These are phyloP conservation scores for Musa balbisiana DNA, from an alignment of 202 grass and related monocot species.

Conservation along the genomic window DNA sequence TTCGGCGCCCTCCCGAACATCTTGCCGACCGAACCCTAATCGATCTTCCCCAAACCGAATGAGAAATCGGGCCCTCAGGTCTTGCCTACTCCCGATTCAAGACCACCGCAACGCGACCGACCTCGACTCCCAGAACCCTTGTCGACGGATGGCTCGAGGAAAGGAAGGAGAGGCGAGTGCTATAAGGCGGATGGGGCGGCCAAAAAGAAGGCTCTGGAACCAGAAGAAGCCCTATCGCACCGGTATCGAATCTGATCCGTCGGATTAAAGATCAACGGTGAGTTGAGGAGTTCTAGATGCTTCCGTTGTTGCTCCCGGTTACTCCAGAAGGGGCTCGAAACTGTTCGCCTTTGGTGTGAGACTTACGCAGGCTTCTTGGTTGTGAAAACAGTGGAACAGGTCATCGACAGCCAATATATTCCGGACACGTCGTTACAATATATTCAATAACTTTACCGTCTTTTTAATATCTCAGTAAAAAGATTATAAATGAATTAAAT, in stretches of 20 bases:
- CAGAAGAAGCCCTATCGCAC: too few relatives aligned
- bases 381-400: not conserved
- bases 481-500: too few relatives aligned
- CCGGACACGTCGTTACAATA: not conserved
- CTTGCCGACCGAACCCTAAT: slow-evolving; percentile 2
- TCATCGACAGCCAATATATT: not conserved
- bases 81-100: not conserved
- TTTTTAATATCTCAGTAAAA: too few relatives aligned
- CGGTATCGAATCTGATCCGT: not conserved
- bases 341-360: not conserved
- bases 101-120: not conserved
- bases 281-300: not conserved
- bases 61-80: too few relatives aligned
- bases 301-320: not conserved
- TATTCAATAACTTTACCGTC: too few relatives aligned
- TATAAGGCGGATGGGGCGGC: not conserved
- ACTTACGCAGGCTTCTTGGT: not conserved
- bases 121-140: not conserved
- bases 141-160: not conserved
- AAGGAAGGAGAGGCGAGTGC: not conserved
- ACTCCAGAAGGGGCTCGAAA: not conserved
- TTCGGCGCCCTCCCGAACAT: slow-evolving; percentile 90
- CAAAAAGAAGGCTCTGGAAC: not conserved
- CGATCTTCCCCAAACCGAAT: not conserved
- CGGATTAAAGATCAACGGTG: not conserved